Conservation (phyloP, 371 early-diverging fungal species). For the Saksenaea oblongispora region DNA sequence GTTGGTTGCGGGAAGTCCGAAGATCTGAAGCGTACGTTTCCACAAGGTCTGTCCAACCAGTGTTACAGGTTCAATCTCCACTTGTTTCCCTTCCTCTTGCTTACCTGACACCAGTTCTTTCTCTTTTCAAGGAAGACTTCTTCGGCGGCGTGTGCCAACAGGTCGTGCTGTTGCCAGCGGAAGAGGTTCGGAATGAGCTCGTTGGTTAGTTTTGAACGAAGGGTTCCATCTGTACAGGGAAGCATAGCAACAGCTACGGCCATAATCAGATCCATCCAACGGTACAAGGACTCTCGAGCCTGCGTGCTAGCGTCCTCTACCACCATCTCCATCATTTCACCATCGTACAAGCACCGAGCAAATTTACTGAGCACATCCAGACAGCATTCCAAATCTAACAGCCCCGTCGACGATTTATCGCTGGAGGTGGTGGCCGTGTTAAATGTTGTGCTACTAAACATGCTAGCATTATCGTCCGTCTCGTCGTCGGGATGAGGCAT, state of each 20-base stretch:
- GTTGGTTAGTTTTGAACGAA: constrained; percentile 38
- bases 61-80: background rate
- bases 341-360: constrained; percentile 23
- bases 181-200: constrained; percentile 40
- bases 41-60: constrained; percentile 35
- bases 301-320: background rate
- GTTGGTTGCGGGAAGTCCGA: constrained; percentile 48
- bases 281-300: constrained; percentile 16
- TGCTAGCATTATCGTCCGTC: constrained; percentile 11
- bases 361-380: constrained; percentile 33
- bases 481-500: constrained; percentile 13
- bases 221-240: constrained; percentile 39
- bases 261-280: constrained; percentile 42
- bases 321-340: background rate
- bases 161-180: constrained; percentile 33
- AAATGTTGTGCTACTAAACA: constrained; percentile 12
- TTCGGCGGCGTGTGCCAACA: constrained; percentile 1
- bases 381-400: constrained; percentile 43
- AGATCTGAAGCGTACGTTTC: constrained; percentile 46
- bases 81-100: background rate
- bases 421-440: constrained; percentile 6
- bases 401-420: constrained; percentile 1
- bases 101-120: constrained; percentile 37
- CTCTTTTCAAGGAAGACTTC: constrained; percentile 17
- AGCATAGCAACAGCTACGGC: constrained; percentile 39